Evolutionary conservation across 1,284 basidiomycete species (phyloP).

Genomic region (Pseudozyma pruni): DNA sequence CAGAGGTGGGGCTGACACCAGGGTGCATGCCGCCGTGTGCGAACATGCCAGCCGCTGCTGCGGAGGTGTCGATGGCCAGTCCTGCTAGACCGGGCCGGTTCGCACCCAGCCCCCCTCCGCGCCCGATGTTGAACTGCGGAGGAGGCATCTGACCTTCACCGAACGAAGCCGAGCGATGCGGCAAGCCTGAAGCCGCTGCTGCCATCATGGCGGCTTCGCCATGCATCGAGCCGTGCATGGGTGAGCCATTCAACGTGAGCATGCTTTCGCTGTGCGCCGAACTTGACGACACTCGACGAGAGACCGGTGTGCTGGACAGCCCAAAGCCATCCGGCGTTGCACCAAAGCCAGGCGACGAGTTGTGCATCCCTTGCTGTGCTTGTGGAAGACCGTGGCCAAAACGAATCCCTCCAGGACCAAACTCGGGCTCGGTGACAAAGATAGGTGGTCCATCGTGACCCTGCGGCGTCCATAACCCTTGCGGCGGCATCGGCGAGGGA

Average conservation of each 20-base stretch:
- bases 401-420: conserved; percentile 30
- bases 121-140: conserved; percentile 34
- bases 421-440: conserved; percentile 58
- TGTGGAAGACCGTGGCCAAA: conserved; percentile 23
- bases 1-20: conserved; percentile 34
- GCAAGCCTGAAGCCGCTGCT: conserved; percentile 16
- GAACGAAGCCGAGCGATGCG: conserved; percentile 43
- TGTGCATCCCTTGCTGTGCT: conserved; percentile 19
- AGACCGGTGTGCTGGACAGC: conserved; percentile 31
- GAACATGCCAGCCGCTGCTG: conserved; percentile 35
- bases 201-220: conserved; percentile 31
- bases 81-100: conserved; percentile 26
- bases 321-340: conserved; percentile 19
- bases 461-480: conserved; percentile 48
- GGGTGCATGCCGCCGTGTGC: conserved; percentile 23
- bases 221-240: conserved; percentile 42
- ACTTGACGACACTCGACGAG: conserved; percentile 42
- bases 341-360: conserved; percentile 6
- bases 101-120: conserved; percentile 1
- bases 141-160: conserved; percentile 48
- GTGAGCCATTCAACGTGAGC: conserved; percentile 40
- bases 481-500: conserved; percentile 47
- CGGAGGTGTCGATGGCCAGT: conserved; percentile 49
- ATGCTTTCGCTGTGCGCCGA: conserved; percentile 48
- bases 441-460: conserved; percentile 57